Conservation (phyloP, 1,284 basidiomycete genomes). For the Ceratobasidium sp. region DNA sequence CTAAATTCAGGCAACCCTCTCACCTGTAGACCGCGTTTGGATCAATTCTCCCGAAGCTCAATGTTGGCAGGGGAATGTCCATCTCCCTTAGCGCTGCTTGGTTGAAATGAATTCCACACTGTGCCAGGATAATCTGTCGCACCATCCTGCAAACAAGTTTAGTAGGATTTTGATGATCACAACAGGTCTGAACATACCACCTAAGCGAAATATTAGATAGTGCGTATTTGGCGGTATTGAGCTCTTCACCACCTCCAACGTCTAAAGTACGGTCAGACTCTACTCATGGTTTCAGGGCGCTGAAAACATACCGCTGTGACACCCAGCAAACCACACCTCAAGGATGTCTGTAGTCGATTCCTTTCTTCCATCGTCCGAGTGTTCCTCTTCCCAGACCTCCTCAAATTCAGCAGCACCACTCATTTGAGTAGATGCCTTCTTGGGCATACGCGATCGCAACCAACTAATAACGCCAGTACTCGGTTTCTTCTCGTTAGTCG, state of each 20-base stretch:
- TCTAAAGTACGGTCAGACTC: constrained; percentile 22
- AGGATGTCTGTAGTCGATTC: constrained; percentile 40
- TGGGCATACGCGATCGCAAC: background rate
- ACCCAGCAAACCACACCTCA: constrained; percentile 43
- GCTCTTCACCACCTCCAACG: constrained; percentile 42
- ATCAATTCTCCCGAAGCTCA: constrained; percentile 19
- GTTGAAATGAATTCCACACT: constrained; percentile 38
- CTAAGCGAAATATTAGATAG: constrained; percentile 41
- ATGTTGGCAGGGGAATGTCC: constrained; percentile 29
- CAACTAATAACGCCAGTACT: constrained; percentile 22
- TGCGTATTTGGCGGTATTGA: constrained; percentile 32
- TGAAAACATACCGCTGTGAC: constrained; percentile 27
- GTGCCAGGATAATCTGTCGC: constrained; percentile 31
- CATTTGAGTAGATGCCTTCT: constrained; percentile 24
- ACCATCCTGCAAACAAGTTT: constrained; percentile 25
- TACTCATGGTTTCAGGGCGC: background rate
- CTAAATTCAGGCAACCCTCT: background rate
- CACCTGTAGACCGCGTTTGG: background rate
- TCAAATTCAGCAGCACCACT: constrained; percentile 21
- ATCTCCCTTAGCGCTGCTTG: constrained; percentile 24
- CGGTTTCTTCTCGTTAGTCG: background rate
- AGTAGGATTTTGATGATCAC: background rate
- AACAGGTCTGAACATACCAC: constrained; percentile 18
- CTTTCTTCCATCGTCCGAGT: background rate
- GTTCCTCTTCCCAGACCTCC: constrained; percentile 10